Conservation (phyloP, 2,329 filamentous ascomycete genomes). For the Epichloe aotearoae region DNA sequence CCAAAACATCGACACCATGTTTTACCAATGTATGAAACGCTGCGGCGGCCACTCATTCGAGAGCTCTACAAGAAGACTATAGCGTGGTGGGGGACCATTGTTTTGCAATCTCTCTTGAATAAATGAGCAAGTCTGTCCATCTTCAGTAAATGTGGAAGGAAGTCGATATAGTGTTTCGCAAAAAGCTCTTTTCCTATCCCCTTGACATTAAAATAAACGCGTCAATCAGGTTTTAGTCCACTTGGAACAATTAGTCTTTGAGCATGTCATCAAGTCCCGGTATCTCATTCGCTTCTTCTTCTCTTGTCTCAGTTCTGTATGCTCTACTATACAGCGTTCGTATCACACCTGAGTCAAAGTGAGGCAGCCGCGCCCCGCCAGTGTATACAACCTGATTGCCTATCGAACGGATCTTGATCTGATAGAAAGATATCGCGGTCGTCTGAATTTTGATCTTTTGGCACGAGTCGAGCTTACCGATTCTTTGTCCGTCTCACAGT, state of each 20-base stretch:
- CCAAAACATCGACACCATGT: slow-evolving; percentile 22
- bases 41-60: slow-evolving; percentile 30
- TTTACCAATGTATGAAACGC: slow-evolving; percentile 32
- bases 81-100: slow-evolving; percentile 10
- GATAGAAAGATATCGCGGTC: slow-evolving; percentile 19
- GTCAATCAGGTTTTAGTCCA: too few relatives aligned
- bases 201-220: too few relatives aligned
- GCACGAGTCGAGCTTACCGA: slow-evolving; percentile 22
- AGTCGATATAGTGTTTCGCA: too few relatives aligned
- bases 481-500: slow-evolving; percentile 23
- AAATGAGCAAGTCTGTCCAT: too few relatives aligned
- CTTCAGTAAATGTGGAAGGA: too few relatives aligned
- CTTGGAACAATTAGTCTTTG: too few relatives aligned
- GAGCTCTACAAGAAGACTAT: slow-evolving; percentile 29
- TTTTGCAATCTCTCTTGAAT: background rate
- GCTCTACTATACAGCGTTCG: background rate
- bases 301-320: too few relatives aligned
- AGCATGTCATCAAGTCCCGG: too few relatives aligned
- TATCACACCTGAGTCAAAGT: background rate
- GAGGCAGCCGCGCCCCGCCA: background rate
- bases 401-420: slow-evolving; percentile 19
- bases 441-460: slow-evolving; percentile 18
- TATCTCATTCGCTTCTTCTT: too few relatives aligned
- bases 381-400: background rate
- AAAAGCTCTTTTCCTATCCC: too few relatives aligned